Evolutionary conservation across 2,329 filamentous ascomycete genomes (phyloP).

Genomic region (Laburnicola sp.): DNA sequence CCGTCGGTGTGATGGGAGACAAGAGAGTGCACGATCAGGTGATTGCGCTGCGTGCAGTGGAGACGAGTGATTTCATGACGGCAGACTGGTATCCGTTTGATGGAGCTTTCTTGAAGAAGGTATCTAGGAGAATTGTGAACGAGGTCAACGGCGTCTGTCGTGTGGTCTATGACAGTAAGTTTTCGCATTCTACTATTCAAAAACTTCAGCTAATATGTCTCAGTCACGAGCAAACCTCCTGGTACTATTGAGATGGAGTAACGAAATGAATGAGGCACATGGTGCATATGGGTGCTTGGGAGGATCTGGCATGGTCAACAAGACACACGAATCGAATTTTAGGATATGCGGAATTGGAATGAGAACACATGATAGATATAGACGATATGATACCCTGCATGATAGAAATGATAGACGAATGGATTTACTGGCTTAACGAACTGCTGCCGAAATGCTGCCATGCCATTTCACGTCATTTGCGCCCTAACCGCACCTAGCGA

Average conservation of each 20-base stretch:
- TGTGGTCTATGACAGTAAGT: conserved; percentile 69
- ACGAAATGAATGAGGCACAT: not conserved
- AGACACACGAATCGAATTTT: conserved; percentile 1
- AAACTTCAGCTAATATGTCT: conserved; percentile 21
- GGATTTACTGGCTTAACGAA: conserved; percentile 6
- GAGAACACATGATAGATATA: conserved; percentile 20
- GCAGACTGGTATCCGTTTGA: conserved; percentile 70
- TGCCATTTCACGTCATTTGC: not conserved
- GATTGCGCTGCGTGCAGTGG: conserved; percentile 64
- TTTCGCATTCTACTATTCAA: conserved; percentile 8
- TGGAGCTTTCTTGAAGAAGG: conserved; percentile 65
- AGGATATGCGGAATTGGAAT: conserved; percentile 4
- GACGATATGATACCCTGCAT: conserved; percentile 23
- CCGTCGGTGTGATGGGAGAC: conserved; percentile 71
- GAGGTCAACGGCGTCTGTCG: conserved; percentile 73
- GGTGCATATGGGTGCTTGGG: not conserved
- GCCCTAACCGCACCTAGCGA: too few species aligned
- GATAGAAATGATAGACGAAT: conserved; percentile 18
- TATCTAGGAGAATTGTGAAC: conserved; percentile 71
- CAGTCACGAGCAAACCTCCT: conserved; percentile 67
- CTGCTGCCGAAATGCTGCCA: conserved; percentile 13
- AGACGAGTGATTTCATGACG: conserved; percentile 73
- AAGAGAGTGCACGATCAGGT: conserved; percentile 67
- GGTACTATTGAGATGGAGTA: conserved; percentile 77
- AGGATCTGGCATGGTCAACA: not conserved